These are phyloP conservation scores for Cladophialophora yegresii DNA, from an alignment of 2,329 filamentous ascomycete genomes.

Conservation along the genomic window DNA sequence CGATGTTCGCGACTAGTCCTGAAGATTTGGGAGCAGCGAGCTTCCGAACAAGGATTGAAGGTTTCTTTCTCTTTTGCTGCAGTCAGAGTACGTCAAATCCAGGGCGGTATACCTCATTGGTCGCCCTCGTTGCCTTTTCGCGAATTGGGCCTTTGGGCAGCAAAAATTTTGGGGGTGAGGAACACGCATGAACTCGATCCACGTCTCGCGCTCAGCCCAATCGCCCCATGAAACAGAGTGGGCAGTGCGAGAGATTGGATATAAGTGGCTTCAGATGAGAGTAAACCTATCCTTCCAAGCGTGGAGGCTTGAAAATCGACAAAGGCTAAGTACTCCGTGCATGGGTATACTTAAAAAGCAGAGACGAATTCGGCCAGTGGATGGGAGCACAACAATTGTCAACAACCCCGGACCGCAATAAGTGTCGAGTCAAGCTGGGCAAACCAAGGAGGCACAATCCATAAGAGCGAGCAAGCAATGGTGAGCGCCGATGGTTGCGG, in stretches of 20 bases:
- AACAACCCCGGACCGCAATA: constrained; percentile 4
- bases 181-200: constrained; percentile 21
- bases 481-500: not conserved
- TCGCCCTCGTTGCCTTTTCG: constrained; percentile 20
- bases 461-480: not conserved
- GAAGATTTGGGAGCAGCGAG: constrained; percentile 7
- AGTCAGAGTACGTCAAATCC: constrained; percentile 16
- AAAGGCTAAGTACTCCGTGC: not conserved
- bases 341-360: not conserved
- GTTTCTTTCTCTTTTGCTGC: constrained; percentile 6
- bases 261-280: constrained; percentile 10
- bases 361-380: not conserved
- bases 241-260: constrained; percentile 1
- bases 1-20: constrained; percentile 5
- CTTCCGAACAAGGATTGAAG: constrained; percentile 15
- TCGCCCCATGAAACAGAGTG: not conserved
- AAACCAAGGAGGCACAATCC: not conserved
- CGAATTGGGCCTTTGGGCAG: constrained; percentile 27
- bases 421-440: constrained; percentile 1
- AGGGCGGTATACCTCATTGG: constrained; percentile 26
- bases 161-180: constrained; percentile 17
- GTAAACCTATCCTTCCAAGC: not conserved
- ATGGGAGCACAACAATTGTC: constrained; percentile 1
- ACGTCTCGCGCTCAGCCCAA: constrained; percentile 14
- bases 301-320: not conserved